These are phyloP conservation scores for Globisporangium nunn DNA, from an alignment of 352 stramenopile genomes.

Conservation along the genomic window DNA sequence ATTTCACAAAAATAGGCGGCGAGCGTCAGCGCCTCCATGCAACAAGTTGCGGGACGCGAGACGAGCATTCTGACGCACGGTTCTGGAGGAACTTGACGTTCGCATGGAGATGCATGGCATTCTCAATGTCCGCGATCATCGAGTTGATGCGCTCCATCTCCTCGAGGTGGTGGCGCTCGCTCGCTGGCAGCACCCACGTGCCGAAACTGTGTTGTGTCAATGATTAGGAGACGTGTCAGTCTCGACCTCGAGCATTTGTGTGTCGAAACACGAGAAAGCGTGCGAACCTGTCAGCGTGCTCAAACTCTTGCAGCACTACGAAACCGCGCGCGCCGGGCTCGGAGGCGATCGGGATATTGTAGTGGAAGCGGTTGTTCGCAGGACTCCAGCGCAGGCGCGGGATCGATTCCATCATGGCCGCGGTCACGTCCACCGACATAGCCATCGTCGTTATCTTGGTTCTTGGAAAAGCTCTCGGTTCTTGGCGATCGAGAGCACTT, in stretches of 20 bases:
- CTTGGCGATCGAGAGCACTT: neutral
- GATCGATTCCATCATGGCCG: constrained; percentile 42
- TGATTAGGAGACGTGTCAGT: too few species aligned
- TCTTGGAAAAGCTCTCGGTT: neutral
- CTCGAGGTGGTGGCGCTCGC: constrained; percentile 50
- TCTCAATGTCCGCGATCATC: constrained; percentile 69
- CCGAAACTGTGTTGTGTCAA: constrained; percentile 11
- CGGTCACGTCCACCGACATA: constrained; percentile 30
- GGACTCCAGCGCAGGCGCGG: constrained; percentile 65
- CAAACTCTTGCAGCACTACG: constrained; percentile 65
- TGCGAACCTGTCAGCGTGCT: constrained; percentile 36
- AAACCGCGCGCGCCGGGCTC: constrained; percentile 58
- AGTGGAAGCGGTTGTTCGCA: constrained; percentile 75
- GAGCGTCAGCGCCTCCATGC: neutral
- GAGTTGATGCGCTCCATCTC: constrained; percentile 74
- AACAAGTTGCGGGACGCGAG: neutral
- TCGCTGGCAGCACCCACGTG: constrained; percentile 30
- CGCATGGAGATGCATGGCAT: constrained; percentile 51
- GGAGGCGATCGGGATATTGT: constrained; percentile 49
- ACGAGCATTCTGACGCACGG: constrained; percentile 13
- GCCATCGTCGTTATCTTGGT: constrained; percentile 38
- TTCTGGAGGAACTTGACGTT: constrained; percentile 54
- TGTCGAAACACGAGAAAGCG: neutral
- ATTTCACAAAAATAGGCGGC: neutral
- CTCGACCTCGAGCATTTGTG: neutral